Evolutionary conservation across 129 eudicot genomes (phyloP), one percentile per base, ranked within the genome.

Genomic region (Oenanthe sinensis): DNA sequence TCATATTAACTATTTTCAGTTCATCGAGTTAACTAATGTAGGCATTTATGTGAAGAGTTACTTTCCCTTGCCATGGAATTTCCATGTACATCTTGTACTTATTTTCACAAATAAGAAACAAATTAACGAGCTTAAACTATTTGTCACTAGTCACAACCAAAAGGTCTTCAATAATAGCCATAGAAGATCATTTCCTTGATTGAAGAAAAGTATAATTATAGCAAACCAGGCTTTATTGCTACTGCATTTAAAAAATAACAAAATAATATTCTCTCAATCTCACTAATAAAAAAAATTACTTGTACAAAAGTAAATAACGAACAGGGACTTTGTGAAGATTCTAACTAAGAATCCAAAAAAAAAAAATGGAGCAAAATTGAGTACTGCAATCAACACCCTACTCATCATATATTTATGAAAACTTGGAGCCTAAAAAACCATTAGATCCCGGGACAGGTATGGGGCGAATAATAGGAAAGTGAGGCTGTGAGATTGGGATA

Each of bases 401-500:
- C 62, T 30, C 77, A 3, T 13, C 43, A 43, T 73, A 54, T 24
- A 48, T 75, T 87, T 77, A 90, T 17, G 87, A 88, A 79, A 81
- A 87, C 79, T 93, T 90, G 79, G 91, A 81, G 80, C 85, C 85
- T 15, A 84, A 74, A 67, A 85, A 87, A 62, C 86, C 87, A 75
- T 87, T 86, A 19, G 91, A 46, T 55, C 89, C 94, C 3, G 88
- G 86, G 74, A 86, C 74, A 8, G 90, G 75, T 36, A 89, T 77
- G 6, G 93, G 91, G 5, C 81, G 88, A 37, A 88, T 78, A 58
- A 91, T 71, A 16, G 92, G 96, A 78, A 87, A 93, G 24, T 79
- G 75, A 42, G 87, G 94, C 77, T 87, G 98, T 14, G 97, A 86
- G 14, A 86, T 75, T 48, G 92, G 97, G 69, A 89, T 68, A 71